phyloP scores from a whole-genome alignment of 345 rosid species.

The Pugionium cornutum region DNA sequence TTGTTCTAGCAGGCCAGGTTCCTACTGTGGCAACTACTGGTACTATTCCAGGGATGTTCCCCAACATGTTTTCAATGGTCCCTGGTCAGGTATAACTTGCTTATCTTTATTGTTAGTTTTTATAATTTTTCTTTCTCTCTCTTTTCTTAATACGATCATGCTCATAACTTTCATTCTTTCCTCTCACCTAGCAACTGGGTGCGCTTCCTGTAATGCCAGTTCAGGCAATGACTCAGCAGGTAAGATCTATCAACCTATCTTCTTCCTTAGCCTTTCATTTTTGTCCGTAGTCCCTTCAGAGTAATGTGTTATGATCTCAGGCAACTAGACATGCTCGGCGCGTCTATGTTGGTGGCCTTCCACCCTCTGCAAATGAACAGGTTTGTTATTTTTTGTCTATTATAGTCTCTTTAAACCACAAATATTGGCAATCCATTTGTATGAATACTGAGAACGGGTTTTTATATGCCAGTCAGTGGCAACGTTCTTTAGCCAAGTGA shows the following conservation, averaged over 20 bases:
- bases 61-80: slow-evolving; percentile 72
- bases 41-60: slow-evolving; percentile 77
- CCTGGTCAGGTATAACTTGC: slow-evolving; percentile 64
- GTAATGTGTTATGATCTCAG: slow-evolving; percentile 42
- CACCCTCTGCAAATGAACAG: slow-evolving; percentile 98
- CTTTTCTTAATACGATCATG: slow-evolving; percentile 30
- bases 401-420: background rate
- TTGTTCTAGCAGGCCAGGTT: slow-evolving; percentile 65
- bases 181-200: slow-evolving; percentile 60
- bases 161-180: slow-evolving; percentile 8
- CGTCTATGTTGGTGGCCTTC: slow-evolving; percentile 98
- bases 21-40: slow-evolving; percentile 58
- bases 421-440: background rate
- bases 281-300: slow-evolving; percentile 1
- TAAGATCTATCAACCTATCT: slow-evolving; percentile 35
- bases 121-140: background rate
- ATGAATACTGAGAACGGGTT: slow-evolving; percentile 32
- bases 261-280: slow-evolving; percentile 7
- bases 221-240: slow-evolving; percentile 99
- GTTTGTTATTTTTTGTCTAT: slow-evolving; percentile 38
- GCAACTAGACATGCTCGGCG: slow-evolving; percentile 99
- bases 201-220: slow-evolving; percentile 86
- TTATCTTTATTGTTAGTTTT: background rate
- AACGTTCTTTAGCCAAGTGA: slow-evolving; percentile 87
- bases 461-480: slow-evolving; percentile 73